Percentiles rank a stretch among this genome's conserved stretches.
phyloP scores from a whole-genome alignment of 768 basidiomycete genomes.

The Phanerochaete sordida region DNA sequence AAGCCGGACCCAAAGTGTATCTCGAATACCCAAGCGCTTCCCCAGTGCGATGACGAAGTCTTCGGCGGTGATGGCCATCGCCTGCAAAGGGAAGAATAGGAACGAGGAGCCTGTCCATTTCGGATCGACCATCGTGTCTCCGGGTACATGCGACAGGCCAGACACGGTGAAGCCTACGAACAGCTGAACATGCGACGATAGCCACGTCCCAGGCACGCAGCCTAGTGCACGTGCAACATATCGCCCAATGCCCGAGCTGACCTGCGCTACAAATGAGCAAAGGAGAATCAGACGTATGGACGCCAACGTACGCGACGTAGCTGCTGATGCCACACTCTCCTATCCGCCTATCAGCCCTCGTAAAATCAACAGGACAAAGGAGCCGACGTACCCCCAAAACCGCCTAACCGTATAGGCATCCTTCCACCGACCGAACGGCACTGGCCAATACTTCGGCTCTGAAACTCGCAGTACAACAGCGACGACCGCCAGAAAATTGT shows the following conservation, averaged over 20 bases:
- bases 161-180: slow-evolving; percentile 19
- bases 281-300: too few species aligned
- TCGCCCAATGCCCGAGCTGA: slow-evolving; percentile 11
- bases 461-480: slow-evolving; percentile 11
- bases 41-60: background rate
- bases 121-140: slow-evolving; percentile 16
- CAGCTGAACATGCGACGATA: slow-evolving; percentile 18
- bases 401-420: slow-evolving; percentile 19
- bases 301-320: slow-evolving; percentile 18
- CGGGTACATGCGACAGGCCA: slow-evolving; percentile 14
- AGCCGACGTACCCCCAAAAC: slow-evolving; percentile 14
- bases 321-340: slow-evolving; percentile 18
- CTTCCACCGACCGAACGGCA: slow-evolving; percentile 13
- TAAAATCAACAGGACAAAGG: too few species aligned
- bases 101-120: slow-evolving; percentile 11
- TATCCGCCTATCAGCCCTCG: too few species aligned
- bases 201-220: slow-evolving; percentile 11
- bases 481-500: background rate
- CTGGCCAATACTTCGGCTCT: slow-evolving; percentile 16
- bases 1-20: background rate
- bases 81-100: background rate
- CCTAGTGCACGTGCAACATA: slow-evolving; percentile 6
- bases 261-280: slow-evolving; percentile 3
- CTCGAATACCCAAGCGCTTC: background rate
- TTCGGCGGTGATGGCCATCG: background rate